Percentiles rank a stretch among this genome's conserved stretches.
Conservation (phyloP, 2,329 filamentous ascomycete species). For the Penicillium sp. region DNA sequence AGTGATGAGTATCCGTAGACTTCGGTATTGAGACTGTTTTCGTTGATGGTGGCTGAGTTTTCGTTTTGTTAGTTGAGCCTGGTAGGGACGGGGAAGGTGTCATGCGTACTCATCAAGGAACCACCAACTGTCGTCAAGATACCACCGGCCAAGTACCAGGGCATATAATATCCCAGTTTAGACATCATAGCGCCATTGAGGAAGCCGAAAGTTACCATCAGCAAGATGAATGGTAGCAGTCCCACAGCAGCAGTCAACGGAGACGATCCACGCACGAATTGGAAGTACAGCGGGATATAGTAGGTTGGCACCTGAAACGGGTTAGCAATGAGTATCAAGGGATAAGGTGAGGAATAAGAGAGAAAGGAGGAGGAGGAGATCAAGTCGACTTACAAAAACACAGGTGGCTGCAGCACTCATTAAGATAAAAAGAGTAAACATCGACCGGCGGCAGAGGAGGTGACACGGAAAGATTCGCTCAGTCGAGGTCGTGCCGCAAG, state of each 20-base stretch:
- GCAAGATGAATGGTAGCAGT: conserved; percentile 35
- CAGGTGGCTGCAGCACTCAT: conserved; percentile 21
- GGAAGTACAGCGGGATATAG: conserved; percentile 29
- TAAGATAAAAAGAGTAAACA: conserved; percentile 20
- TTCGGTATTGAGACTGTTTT: neutral
- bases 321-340: conserved; percentile 37
- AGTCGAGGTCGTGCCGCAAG: conserved; percentile 17
- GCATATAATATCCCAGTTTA: conserved; percentile 27
- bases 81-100: neutral
- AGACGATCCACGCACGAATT: conserved; percentile 27
- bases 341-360: too few relatives aligned
- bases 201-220: conserved; percentile 20
- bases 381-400: conserved; percentile 23
- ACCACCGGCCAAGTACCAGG: conserved; percentile 28
- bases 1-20: conserved; percentile 29
- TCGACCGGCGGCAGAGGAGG: conserved; percentile 15
- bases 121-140: conserved; percentile 19
- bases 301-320: conserved; percentile 23
- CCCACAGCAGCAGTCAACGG: conserved; percentile 25
- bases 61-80: neutral
- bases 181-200: conserved; percentile 23
- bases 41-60: neutral
- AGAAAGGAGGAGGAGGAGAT: too few relatives aligned
- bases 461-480: conserved; percentile 24
- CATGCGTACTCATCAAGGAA: conserved; percentile 26